Conservation (phyloP, 345 rosid species). For the Sonneratia caseolaris region DNA sequence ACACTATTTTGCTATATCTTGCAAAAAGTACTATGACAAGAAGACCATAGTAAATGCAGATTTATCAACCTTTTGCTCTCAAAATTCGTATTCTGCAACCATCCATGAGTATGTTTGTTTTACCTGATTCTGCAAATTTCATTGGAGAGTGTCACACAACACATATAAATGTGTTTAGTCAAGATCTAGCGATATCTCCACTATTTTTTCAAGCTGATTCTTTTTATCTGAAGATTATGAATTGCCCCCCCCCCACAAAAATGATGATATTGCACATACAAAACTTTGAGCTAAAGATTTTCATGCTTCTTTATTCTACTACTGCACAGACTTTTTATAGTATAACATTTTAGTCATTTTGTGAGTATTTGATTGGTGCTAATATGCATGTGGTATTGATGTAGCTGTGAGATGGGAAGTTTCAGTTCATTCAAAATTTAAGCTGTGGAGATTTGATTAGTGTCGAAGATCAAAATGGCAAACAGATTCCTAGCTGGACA, state of each 20-base stretch:
- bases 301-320: neutral
- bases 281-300: neutral
- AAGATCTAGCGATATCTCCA: neutral
- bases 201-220: neutral
- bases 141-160: neutral
- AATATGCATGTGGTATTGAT: slow-evolving; percentile 11
- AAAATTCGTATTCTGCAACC: neutral
- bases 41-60: neutral
- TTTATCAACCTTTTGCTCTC: neutral
- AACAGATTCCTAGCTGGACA: slow-evolving; percentile 22
- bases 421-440: slow-evolving; percentile 33
- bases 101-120: neutral
- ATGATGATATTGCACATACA: neutral
- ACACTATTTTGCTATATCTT: neutral
- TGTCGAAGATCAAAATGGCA: slow-evolving; percentile 46
- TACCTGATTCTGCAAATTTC: neutral
- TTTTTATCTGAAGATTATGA: neutral
- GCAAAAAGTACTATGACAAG: neutral
- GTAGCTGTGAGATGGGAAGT: slow-evolving; percentile 54
- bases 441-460: slow-evolving; percentile 39
- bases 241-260: no score
- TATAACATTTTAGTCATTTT: neutral
- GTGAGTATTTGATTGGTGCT: neutral
- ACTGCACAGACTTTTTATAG: neutral
- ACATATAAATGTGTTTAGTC: neutral